These are phyloP conservation scores for Pleurostoma richardsiae DNA, from an alignment of 2,329 filamentous ascomycete genomes.

Conservation along the genomic window DNA sequence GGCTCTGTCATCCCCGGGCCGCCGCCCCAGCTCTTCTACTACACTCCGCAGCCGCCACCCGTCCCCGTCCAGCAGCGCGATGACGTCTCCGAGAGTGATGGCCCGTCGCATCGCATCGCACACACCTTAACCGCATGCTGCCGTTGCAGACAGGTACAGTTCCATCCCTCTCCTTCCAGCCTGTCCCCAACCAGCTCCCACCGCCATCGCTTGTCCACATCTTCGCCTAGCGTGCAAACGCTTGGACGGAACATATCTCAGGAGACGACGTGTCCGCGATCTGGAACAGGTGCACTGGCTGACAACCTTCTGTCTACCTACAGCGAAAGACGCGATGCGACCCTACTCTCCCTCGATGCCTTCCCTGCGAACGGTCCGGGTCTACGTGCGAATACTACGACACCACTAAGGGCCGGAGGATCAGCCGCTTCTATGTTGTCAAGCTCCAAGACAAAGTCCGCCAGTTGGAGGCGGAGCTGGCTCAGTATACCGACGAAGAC, in stretches of 20 bases:
- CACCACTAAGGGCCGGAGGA: conserved; percentile 76
- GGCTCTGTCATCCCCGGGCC: conserved; percentile 35
- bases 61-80: conserved; percentile 25
- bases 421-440: conserved; percentile 88
- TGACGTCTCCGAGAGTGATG: conserved; percentile 43
- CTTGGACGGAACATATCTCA: too few relatives aligned
- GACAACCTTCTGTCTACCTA: conserved; percentile 7
- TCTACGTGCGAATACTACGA: conserved; percentile 95
- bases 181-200: background rate
- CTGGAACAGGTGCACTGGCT: background rate
- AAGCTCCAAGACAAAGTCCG: conserved; percentile 84
- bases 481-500: conserved; percentile 73
- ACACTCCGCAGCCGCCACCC: conserved; percentile 14
- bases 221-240: background rate
- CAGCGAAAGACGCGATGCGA: conserved; percentile 97
- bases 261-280: too few relatives aligned
- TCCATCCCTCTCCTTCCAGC: background rate
- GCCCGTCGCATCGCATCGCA: conserved; percentile 58
- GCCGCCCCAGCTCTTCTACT: conserved; percentile 21
- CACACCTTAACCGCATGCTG: conserved; percentile 78
- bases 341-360: conserved; percentile 82
- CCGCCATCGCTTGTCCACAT: conserved; percentile 1
- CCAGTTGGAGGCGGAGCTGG: conserved; percentile 75
- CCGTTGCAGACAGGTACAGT: conserved; percentile 68
- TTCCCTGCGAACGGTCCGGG: conserved; percentile 87